Evolutionary conservation across 192 early-diverging fungal genomes (phyloP), one percentile per base, ranked within the genome.

Genomic region (Mortierella claussenii): DNA sequence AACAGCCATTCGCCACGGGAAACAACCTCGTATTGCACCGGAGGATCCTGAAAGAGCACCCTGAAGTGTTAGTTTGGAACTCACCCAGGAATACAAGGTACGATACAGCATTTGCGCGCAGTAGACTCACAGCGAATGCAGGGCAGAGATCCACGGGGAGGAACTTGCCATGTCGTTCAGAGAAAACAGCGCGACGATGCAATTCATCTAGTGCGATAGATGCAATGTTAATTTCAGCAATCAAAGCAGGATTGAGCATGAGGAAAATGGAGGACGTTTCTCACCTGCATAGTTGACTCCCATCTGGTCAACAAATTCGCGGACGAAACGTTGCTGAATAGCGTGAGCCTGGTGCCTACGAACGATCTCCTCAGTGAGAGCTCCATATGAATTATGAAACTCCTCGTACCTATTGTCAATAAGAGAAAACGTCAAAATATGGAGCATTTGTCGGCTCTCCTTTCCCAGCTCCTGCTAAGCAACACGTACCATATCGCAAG

Each of bases 361-460:
- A 24, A 71, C 49, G 52, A 79, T 71, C 51, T 79, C 78, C 24
- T 66, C 44, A 10, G 60, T 56, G n/a, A 79, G 37, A n/a, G 68
- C 68, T 5, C 55, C 78, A 24, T 79, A 79, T 12, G 78, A 69
- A 27, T 65, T 71, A 52, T 69, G 52, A 46, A 79, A 79, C 33
- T 79, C 68, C 42, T 79, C 78, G 34, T 79, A 79, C 78, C 78
- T 79, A 45, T 45, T 3, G 27, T 21, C 51, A 17, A 23, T 30
- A 46, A 28, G 21, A 24, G 5, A 8, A n/a, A 54, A 15, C 7
- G 33, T 24, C 36, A 56, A 24, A 54, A 6, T 26, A 30, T 26
- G 21, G 27, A n/a, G n/a, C n/a, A n/a, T n/a, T n/a, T n/a, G n/a
- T n/a, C n/a, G n/a, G n/a, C n/a, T n/a, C n/a, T n/a, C n/a, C n/a